Evolutionary conservation across 2,329 filamentous ascomycete genomes (phyloP).

Genomic region (Scortechinia acanthostroma): DNA sequence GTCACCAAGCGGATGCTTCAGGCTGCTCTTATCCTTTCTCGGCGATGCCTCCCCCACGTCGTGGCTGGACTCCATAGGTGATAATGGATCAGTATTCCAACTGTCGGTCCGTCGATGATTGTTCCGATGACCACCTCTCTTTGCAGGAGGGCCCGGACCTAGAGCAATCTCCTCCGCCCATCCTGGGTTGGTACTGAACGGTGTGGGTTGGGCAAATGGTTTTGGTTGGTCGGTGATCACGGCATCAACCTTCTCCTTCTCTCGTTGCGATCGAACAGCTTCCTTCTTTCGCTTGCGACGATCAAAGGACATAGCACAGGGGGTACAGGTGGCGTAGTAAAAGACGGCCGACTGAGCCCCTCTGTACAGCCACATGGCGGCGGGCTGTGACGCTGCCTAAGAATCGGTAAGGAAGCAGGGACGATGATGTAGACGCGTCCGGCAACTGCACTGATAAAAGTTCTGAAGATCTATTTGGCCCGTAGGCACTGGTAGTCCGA

Average conservation of each 20-base stretch:
- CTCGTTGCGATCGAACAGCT: conserved; percentile 32
- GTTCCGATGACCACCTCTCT: conserved; percentile 25
- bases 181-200: conserved; percentile 52
- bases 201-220: conserved; percentile 42
- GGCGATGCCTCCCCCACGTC: conserved; percentile 14
- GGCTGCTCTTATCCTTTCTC: conserved; percentile 10
- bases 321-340: conserved; percentile 36
- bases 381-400: too few species aligned
- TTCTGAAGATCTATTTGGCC: background rate
- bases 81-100: conserved; percentile 5
- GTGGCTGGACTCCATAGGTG: conserved; percentile 9
- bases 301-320: conserved; percentile 41
- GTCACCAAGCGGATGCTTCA: conserved; percentile 21
- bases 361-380: conserved; percentile 29
- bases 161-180: conserved; percentile 54
- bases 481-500: background rate
- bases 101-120: conserved; percentile 8
- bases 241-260: conserved; percentile 32
- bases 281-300: conserved; percentile 45
- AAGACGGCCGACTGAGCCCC: conserved; percentile 38
- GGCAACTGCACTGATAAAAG: too few species aligned
- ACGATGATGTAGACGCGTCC: too few species aligned
- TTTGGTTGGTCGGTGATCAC: conserved; percentile 39
- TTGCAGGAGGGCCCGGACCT: conserved; percentile 45
- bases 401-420: conserved; percentile 7